Conservation (phyloP, 495 filamentous ascomycete genomes). For the Podospora australis region DNA sequence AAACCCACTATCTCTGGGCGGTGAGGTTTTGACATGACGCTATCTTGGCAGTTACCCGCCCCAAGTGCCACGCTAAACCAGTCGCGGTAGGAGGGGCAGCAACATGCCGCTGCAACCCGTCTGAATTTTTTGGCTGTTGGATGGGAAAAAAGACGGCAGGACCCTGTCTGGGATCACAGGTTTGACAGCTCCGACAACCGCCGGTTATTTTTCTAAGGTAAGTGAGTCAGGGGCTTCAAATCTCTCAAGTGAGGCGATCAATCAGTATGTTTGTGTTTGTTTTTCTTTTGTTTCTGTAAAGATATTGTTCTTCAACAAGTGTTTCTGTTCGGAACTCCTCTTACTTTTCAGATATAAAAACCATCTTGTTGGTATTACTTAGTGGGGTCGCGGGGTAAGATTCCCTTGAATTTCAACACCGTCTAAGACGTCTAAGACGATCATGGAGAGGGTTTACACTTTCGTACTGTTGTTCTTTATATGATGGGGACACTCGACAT, state of each 20-base stretch:
- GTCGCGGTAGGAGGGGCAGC: conserved; percentile 23
- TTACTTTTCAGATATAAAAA: background rate
- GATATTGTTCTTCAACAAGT: background rate
- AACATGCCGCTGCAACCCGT: background rate
- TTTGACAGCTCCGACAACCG: conserved; percentile 1
- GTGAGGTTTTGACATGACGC: conserved; percentile 19
- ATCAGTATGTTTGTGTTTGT: background rate
- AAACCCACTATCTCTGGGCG: conserved; percentile 20
- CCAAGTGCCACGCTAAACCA: conserved; percentile 19
- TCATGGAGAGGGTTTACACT: too few species aligned
- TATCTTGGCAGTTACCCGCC: conserved; percentile 8
- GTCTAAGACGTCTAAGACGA: too few species aligned
- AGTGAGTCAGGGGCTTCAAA: conserved; percentile 7
- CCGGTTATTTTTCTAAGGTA: conserved; percentile 2
- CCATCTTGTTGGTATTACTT: background rate
- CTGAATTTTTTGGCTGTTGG: conserved; percentile 8
- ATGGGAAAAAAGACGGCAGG: background rate
- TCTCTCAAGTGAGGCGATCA: background rate
- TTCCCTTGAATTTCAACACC: too few species aligned
- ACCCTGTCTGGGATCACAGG: background rate
- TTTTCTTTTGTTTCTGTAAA: background rate
- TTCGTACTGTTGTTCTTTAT: too few species aligned
- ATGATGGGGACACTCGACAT: too few species aligned
- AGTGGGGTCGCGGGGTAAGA: conserved; percentile 18
- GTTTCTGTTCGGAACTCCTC: background rate